phyloP scores from a whole-genome alignment of 1,139 yeast genomes.

The Kluyveromyces sp. region DNA sequence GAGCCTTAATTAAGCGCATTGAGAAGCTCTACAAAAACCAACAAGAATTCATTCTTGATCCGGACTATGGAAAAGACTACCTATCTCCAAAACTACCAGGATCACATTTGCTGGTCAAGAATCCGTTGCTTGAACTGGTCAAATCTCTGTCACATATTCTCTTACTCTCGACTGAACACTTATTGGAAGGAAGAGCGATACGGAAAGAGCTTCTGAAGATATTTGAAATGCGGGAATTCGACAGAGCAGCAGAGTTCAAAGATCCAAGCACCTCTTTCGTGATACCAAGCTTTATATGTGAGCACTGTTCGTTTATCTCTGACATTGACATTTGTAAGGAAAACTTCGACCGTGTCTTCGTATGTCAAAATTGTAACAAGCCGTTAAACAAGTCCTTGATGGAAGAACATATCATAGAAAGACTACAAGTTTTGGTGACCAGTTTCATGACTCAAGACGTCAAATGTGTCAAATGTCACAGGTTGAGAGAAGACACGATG shows the following conservation, averaged over 20 bases:
- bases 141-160: conserved; percentile 71
- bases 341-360: conserved; percentile 46
- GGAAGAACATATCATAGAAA: conserved; percentile 72
- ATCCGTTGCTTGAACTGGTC: conserved; percentile 75
- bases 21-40: conserved; percentile 61
- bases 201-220: conserved; percentile 66
- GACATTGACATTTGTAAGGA: conserved; percentile 83
- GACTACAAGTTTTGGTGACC: conserved; percentile 49
- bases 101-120: conserved; percentile 49
- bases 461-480: conserved; percentile 69
- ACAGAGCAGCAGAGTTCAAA: conserved; percentile 63
- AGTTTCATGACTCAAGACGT: conserved; percentile 73
- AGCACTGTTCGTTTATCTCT: conserved; percentile 63
- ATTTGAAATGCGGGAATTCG: conserved; percentile 80
- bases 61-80: conserved; percentile 58
- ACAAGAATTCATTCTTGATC: conserved; percentile 63
- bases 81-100: conserved; percentile 71
- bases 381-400: conserved; percentile 60
- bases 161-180: conserved; percentile 55
- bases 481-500: conserved; percentile 61
- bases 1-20: conserved; percentile 60
- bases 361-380: conserved; percentile 62
- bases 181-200: conserved; percentile 65
- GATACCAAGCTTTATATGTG: conserved; percentile 68
- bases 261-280: conserved; percentile 70